Evolutionary conservation across 306 rosid genomes (phyloP), one percentile per base, ranked within the genome.

Genomic region (Quillaja saponaria): DNA sequence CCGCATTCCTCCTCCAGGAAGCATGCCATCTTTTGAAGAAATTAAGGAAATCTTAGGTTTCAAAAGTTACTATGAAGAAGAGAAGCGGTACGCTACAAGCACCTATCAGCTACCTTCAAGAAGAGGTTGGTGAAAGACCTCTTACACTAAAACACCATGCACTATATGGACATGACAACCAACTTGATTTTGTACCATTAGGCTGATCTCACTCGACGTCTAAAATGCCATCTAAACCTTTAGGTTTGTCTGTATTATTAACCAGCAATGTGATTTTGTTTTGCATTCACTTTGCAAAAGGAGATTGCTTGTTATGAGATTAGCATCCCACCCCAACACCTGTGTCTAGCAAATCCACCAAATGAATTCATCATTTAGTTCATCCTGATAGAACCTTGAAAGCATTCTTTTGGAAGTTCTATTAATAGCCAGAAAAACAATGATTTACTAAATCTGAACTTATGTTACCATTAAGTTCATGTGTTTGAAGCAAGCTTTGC

Each of bases 1-100:
- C 8, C 90, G 98, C 67, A 70, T 91, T 72, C 98, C 98, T 82
- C 75, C 96, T 59, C 98, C 96, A 18, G 95, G 90, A 77, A 88
- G 92, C 82, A 82, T 91, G 92, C 96, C 96, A 33, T 72, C 96
- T 50, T 91, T 91, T 31, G 96, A 81, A 63, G 96, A 91, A 79
- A 63, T 91, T 28, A 86, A 91, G 87, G 95, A 91, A 57, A 77
- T 88, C 51, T 48, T 91, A 45, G 98, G 98, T 64, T 91, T 91
- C 90, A 88, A 88, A 50, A 48, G 66, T 14, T 91, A 91, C 52
- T 91, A 91, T 53, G 95, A 84, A 84, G 98, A 91, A 80, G 98
- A 91, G 80, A 86, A 84, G 84, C 87, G 74, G 45, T 91, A 91
- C 69, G 76, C 87, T 64, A 67, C 85, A 59, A 57, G 75, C 71